Conservation (phyloP, 805 yeast species). For the Monosporozyma siamensis region DNA sequence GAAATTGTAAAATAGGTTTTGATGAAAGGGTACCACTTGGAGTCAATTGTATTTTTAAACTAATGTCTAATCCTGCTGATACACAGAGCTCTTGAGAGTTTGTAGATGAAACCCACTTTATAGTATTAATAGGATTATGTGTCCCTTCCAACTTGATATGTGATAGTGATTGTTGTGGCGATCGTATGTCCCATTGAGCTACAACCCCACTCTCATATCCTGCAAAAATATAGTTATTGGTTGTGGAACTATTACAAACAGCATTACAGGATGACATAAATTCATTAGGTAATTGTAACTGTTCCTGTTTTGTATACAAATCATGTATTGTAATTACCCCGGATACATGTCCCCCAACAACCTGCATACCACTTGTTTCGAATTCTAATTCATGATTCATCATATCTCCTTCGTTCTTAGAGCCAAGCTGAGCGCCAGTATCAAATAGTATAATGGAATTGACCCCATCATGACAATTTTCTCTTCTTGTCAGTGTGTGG, state of each 20-base stretch:
- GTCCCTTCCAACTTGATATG: background rate
- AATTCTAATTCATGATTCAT: constrained; percentile 34
- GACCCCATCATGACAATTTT: constrained; percentile 31
- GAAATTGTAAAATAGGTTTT: constrained; percentile 4
- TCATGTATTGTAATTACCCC: constrained; percentile 37
- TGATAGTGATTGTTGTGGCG: constrained; percentile 2
- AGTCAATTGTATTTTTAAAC: constrained; percentile 8
- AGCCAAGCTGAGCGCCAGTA: background rate
- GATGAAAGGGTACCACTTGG: background rate
- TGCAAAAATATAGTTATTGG: constrained; percentile 16
- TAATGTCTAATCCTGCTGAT: constrained; percentile 32
- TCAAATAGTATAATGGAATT: constrained; percentile 16
- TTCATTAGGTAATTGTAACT: constrained; percentile 19
- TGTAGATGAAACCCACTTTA: background rate
- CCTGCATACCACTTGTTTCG: constrained; percentile 39
- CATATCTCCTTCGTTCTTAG: background rate
- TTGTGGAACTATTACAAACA: constrained; percentile 3
- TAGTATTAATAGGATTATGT: background rate
- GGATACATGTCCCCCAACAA: constrained; percentile 36
- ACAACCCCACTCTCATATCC: constrained; percentile 32
- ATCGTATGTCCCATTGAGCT: constrained; percentile 36
- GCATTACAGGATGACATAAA: constrained; percentile 21
- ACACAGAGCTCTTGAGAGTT: constrained; percentile 8
- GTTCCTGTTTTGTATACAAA: constrained; percentile 22
- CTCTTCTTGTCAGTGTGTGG: constrained; percentile 33